Evolutionary conservation across 2,329 filamentous ascomycete genomes (phyloP).

Genomic region (Pleurostoma richardsiae): DNA sequence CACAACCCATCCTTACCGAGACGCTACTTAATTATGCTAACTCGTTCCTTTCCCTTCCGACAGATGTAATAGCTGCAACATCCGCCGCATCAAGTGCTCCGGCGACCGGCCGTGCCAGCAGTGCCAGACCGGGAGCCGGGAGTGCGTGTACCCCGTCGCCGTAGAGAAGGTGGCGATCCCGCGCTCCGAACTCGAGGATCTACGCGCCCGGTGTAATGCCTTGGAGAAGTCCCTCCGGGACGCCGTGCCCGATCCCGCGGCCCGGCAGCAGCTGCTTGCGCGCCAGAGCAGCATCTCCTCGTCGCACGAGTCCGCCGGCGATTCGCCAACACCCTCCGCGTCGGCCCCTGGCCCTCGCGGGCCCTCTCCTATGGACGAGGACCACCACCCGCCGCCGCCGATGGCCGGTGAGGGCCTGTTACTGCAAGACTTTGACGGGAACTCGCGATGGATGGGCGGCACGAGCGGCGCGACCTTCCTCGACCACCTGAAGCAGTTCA

Average conservation of each 20-base stretch:
- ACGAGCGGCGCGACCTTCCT: conserved; percentile 46
- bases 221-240: conserved; percentile 33
- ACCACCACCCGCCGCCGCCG: neutral
- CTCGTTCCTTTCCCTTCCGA: too few species aligned
- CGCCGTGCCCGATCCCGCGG: conserved; percentile 26
- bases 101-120: conserved; percentile 42
- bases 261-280: conserved; percentile 25
- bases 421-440: conserved; percentile 37
- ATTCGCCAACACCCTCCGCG: conserved; percentile 5
- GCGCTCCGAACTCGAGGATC: conserved; percentile 32
- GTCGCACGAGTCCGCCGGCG: conserved; percentile 12
- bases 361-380: too few species aligned
- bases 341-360: neutral
- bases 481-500: conserved; percentile 42
- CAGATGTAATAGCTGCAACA: conserved; percentile 47
- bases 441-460: conserved; percentile 39
- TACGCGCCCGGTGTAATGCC: conserved; percentile 30
- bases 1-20: too few species aligned
- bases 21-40: too few species aligned
- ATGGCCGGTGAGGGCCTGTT: conserved; percentile 30
- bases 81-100: conserved; percentile 47
- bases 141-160: conserved; percentile 41
- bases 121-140: conserved; percentile 34
- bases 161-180: conserved; percentile 38
- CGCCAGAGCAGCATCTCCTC: conserved; percentile 14